A percentile compares a stretch with the other conserved stretches of the same genome.
These are phyloP conservation scores for Coniochaeta sp. DNA, from an alignment of 2,329 filamentous ascomycete genomes.

Conservation along the genomic window DNA sequence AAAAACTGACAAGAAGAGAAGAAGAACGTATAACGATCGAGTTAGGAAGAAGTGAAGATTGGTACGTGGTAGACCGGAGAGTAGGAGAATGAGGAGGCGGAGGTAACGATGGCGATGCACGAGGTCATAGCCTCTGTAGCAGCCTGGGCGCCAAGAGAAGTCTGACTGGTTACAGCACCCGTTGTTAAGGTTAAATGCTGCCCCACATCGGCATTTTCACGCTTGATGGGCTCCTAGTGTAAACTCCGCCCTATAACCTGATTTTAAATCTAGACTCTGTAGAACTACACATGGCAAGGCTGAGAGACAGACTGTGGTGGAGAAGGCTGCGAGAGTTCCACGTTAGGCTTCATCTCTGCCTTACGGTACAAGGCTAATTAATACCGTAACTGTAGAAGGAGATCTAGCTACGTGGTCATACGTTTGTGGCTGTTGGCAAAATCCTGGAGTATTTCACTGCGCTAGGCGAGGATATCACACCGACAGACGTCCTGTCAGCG, in stretches of 20 bases:
- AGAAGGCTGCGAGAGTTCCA: no score
- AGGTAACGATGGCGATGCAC: not conserved
- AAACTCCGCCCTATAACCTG: no score
- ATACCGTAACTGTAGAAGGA: no score
- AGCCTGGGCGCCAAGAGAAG: not conserved
- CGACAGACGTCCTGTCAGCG: no score
- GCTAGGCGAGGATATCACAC: no score
- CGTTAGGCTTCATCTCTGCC: no score
- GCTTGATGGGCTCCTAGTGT: no score
- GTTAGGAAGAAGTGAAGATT: not conserved
- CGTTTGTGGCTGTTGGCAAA: no score
- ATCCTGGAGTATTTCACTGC: no score
- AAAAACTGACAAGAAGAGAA: not conserved
- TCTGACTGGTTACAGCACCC: not conserved
- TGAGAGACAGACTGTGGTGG: not conserved
- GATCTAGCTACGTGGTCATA: no score
- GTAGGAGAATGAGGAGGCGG: not conserved
- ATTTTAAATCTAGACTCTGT: no score
- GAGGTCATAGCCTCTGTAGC: not conserved
- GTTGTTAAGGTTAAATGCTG: not conserved
- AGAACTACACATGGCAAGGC: not conserved
- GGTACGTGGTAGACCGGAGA: not conserved
- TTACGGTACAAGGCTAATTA: no score
- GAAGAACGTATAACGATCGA: not conserved
- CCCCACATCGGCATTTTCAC: not conserved